phyloP scores from a whole-genome alignment of 495 filamentous ascomycete species.

The Xylaria curta region DNA sequence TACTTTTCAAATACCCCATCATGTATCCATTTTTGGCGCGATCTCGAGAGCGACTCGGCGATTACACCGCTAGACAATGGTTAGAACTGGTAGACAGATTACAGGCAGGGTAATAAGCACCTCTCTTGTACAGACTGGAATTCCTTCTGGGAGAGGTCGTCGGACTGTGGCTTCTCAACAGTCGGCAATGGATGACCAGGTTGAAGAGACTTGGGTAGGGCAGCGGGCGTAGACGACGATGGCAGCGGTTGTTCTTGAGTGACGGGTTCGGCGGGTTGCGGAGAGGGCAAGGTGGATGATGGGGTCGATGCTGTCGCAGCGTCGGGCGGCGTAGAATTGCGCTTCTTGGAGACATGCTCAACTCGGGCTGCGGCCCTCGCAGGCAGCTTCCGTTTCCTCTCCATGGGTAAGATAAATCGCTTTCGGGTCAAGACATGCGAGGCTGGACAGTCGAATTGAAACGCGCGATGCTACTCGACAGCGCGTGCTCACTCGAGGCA shows the following conservation, averaged over 20 bases:
- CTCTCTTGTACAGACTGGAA: constrained; percentile 88
- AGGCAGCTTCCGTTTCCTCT: constrained; percentile 64
- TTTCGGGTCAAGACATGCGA: constrained; percentile 17
- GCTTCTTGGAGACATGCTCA: constrained; percentile 58
- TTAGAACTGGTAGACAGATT: not conserved
- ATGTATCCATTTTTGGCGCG: constrained; percentile 85
- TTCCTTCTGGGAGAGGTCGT: constrained; percentile 66
- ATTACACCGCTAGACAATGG: constrained; percentile 73
- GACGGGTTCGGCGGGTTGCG: constrained; percentile 36
- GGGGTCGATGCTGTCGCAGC: constrained; percentile 46
- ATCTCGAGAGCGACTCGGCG: constrained; percentile 79
- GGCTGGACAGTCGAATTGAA: not conserved
- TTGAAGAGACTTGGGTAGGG: constrained; percentile 61
- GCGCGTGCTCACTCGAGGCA: not conserved
- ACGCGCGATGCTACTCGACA: not conserved
- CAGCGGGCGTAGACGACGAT: not conserved
- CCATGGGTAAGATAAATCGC: constrained; percentile 43
- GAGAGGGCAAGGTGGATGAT: constrained; percentile 40
- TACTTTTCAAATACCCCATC: constrained; percentile 92
- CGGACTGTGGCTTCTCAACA: constrained; percentile 69
- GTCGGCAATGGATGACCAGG: constrained; percentile 75
- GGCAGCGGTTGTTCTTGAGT: constrained; percentile 59
- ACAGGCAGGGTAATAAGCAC: constrained; percentile 48
- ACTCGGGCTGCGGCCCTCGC: constrained; percentile 58
- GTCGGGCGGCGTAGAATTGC: constrained; percentile 48